Percentiles rank a stretch among this genome's conserved stretches.
phyloP scores from a whole-genome alignment of 1,284 basidiomycete genomes.

The Papiliotrema nemorosa region DNA sequence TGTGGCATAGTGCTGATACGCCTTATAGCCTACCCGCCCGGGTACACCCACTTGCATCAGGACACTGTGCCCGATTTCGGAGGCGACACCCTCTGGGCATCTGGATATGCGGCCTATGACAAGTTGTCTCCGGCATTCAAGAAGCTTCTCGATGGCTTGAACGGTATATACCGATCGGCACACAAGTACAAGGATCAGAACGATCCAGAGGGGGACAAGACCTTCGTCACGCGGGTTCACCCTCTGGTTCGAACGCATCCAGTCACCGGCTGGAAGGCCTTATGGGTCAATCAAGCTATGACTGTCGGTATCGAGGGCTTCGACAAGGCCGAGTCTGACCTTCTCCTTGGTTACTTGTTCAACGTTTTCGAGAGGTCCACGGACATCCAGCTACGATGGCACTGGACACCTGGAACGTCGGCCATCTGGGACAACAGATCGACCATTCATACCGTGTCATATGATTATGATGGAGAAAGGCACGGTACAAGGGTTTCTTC shows the following conservation, averaged over 20 bases:
- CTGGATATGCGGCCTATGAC: conserved; percentile 55
- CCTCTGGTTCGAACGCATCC: conserved; percentile 49
- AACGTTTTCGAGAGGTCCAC: conserved; percentile 37
- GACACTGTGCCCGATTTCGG: conserved; percentile 53
- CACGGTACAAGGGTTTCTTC: conserved; percentile 22
- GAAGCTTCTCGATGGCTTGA: conserved; percentile 29
- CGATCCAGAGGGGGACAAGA: conserved; percentile 52
- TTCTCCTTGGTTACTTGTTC: conserved; percentile 34
- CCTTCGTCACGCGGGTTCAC: conserved; percentile 65
- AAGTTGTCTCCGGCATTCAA: conserved; percentile 34
- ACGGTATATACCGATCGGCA: conserved; percentile 34
- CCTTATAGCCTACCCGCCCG: conserved; percentile 58
- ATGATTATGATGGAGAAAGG: conserved; percentile 8
- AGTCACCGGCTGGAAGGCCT: conserved; percentile 70
- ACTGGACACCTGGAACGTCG: conserved; percentile 41
- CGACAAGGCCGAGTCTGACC: conserved; percentile 29
- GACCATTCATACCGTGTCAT: conserved; percentile 37
- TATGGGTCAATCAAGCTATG: conserved; percentile 60
- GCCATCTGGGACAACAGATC: conserved; percentile 43
- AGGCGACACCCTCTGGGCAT: conserved; percentile 23
- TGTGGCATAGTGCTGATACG: background rate
- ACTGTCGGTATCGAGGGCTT: conserved; percentile 31
- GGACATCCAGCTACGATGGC: conserved; percentile 43
- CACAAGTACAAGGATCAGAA: conserved; percentile 33
- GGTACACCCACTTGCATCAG: conserved; percentile 55